These are phyloP conservation scores for Leccinum uliginosum DNA, from an alignment of 768 basidiomycete genomes.

Conservation along the genomic window DNA sequence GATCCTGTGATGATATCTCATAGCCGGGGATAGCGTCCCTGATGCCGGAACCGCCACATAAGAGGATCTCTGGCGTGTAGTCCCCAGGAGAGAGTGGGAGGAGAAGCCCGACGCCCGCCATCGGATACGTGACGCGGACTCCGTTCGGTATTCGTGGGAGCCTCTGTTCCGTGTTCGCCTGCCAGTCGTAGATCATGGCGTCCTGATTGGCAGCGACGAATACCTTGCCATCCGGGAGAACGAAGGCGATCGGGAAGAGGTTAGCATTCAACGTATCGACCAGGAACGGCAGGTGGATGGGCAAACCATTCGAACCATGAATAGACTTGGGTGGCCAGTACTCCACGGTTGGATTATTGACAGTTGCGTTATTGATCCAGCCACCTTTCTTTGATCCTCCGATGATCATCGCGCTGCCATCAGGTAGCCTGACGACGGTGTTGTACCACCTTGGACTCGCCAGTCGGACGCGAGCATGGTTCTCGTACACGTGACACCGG, in stretches of 20 bases:
- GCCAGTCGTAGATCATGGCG: slow-evolving; percentile 79
- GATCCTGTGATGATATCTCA: slow-evolving; percentile 66
- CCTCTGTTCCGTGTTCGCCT: slow-evolving; percentile 51
- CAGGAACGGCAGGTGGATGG: slow-evolving; percentile 60
- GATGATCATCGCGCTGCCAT: slow-evolving; percentile 81
- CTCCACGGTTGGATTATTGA: slow-evolving; percentile 78
- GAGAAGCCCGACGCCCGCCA: slow-evolving; percentile 71
- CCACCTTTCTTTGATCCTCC: slow-evolving; percentile 80
- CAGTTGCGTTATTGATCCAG: slow-evolving; percentile 80
- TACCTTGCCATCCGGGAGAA: slow-evolving; percentile 62
- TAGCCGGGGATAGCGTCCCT: slow-evolving; percentile 57
- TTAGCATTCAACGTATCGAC: slow-evolving; percentile 75
- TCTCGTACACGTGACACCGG: slow-evolving; percentile 60
- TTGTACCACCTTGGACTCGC: slow-evolving; percentile 81
- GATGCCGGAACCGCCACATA: slow-evolving; percentile 74
- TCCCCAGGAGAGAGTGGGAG: slow-evolving; percentile 64
- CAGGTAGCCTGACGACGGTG: slow-evolving; percentile 61
- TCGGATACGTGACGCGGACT: slow-evolving; percentile 78
- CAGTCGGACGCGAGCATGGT: slow-evolving; percentile 61
- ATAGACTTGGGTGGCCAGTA: slow-evolving; percentile 80
- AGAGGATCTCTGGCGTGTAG: slow-evolving; percentile 64
- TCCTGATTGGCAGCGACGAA: slow-evolving; percentile 79
- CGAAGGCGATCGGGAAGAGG: slow-evolving; percentile 73
- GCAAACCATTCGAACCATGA: slow-evolving; percentile 61
- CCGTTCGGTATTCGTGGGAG: slow-evolving; percentile 72